Conservation (phyloP, 768 basidiomycete species). For the Podaxis sp. region DNA sequence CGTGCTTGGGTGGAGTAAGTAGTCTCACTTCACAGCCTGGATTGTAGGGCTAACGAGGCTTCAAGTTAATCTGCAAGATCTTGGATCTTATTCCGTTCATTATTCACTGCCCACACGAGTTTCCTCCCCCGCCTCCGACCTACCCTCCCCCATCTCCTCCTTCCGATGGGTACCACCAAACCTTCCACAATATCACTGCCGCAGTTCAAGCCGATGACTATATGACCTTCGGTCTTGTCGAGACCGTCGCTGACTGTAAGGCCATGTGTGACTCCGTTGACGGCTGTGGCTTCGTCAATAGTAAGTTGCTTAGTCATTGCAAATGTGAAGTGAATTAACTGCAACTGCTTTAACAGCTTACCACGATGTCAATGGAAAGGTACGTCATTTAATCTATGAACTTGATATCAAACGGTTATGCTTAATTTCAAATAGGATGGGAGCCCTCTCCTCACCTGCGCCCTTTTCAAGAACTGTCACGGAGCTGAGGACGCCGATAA, state of each 20-base stretch:
- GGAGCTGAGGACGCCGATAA: slow-evolving; percentile 28
- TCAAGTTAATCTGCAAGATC: slow-evolving; percentile 13
- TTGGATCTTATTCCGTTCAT: slow-evolving; percentile 27
- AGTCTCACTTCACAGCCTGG: slow-evolving; percentile 19
- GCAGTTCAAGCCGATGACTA: slow-evolving; percentile 34
- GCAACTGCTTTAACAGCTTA: slow-evolving; percentile 24
- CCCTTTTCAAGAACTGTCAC: slow-evolving; percentile 33
- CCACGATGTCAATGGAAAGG: slow-evolving; percentile 38
- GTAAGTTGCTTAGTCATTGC: slow-evolving; percentile 21
- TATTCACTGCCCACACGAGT: slow-evolving; percentile 30
- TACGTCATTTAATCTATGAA: slow-evolving; percentile 13
- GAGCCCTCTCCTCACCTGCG: slow-evolving; percentile 35
- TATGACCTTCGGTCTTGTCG: slow-evolving; percentile 35
- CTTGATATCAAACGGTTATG: not conserved
- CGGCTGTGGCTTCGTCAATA: slow-evolving; percentile 33
- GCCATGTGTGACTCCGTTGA: slow-evolving; percentile 31
- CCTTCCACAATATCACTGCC: slow-evolving; percentile 29
- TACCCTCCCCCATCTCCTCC: slow-evolving; percentile 20
- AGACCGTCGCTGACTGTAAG: slow-evolving; percentile 31
- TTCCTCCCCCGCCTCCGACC: slow-evolving; percentile 24
- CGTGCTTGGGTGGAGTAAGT: slow-evolving; percentile 24
- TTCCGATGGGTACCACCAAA: slow-evolving; percentile 23
- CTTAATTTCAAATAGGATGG: slow-evolving; percentile 24
- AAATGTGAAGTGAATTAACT: not conserved
- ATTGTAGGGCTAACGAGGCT: slow-evolving; percentile 16